phyloP scores from a whole-genome alignment of 768 basidiomycete species.

The Lactifluus volemus region DNA sequence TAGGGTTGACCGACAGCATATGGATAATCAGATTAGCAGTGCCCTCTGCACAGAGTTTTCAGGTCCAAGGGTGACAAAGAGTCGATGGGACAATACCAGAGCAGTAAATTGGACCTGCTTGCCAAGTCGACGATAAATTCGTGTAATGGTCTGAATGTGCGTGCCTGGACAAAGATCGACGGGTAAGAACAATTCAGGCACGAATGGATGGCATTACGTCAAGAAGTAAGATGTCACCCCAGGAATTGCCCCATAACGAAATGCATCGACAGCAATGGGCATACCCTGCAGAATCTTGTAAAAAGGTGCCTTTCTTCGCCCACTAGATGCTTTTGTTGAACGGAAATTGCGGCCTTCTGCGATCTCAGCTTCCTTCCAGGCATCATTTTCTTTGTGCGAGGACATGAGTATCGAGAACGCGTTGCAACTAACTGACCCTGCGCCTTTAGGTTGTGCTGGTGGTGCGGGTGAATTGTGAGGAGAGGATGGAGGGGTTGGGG shows the following conservation, averaged over 20 bases:
- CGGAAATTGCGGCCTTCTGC: slow-evolving; percentile 42
- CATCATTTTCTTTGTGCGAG: slow-evolving; percentile 69
- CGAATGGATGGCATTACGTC: slow-evolving; percentile 43
- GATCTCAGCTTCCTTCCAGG: slow-evolving; percentile 73
- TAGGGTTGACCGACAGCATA: slow-evolving; percentile 80
- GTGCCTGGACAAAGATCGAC: slow-evolving; percentile 45
- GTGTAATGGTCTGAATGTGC: slow-evolving; percentile 98
- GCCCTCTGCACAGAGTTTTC: slow-evolving; percentile 35
- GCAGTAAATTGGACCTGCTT: slow-evolving; percentile 90
- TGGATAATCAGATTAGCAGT: slow-evolving; percentile 90
- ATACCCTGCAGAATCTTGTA: slow-evolving; percentile 95
- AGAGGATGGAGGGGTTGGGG: neutral
- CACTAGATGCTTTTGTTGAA: slow-evolving; percentile 38
- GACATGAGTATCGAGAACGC: slow-evolving; percentile 85
- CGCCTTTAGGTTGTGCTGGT: slow-evolving; percentile 9
- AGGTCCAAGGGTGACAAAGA: neutral
- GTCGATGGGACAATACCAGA: slow-evolving; percentile 38
- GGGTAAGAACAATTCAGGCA: neutral
- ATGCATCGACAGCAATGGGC: slow-evolving; percentile 97
- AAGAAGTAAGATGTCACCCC: slow-evolving; percentile 86
- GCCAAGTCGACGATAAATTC: slow-evolving; percentile 82
- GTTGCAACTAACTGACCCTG: slow-evolving; percentile 25
- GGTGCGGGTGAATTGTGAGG: slow-evolving; percentile 16
- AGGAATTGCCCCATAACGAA: slow-evolving; percentile 88
- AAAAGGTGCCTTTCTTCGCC: slow-evolving; percentile 77